phyloP scores from a whole-genome alignment of 2,329 filamentous ascomycete species.

The Coniochaeta pulveracea region DNA sequence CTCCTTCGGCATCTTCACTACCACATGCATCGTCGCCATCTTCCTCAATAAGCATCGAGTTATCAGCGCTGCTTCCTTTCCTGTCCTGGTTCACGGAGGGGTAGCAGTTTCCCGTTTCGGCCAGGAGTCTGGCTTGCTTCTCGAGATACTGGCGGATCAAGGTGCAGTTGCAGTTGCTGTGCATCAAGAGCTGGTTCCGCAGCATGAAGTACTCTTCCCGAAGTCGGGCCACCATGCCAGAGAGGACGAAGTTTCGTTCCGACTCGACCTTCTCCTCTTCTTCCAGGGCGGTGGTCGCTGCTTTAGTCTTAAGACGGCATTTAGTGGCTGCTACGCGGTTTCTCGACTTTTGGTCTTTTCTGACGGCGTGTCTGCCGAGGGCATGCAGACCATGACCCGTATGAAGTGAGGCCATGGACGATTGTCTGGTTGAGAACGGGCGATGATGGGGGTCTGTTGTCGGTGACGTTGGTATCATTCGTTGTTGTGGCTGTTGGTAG shows the following conservation, averaged over 20 bases:
- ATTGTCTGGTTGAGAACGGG: neutral
- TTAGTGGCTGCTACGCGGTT: slow-evolving; percentile 8
- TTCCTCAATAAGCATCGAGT: too few species aligned
- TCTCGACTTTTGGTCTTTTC: neutral
- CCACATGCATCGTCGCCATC: too few species aligned
- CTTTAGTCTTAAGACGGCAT: slow-evolving; percentile 7
- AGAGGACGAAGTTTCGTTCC: neutral
- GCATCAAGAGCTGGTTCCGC: slow-evolving; percentile 1
- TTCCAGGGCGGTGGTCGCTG: neutral
- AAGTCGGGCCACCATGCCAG: neutral
- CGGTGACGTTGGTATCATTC: neutral
- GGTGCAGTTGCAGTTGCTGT: neutral
- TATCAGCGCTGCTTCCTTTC: too few species aligned
- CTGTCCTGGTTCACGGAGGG: too few species aligned
- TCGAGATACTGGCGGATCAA: neutral
- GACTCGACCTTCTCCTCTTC: slow-evolving; percentile 1
- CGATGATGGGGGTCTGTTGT: neutral
- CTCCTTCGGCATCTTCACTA: too few species aligned
- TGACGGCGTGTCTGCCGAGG: neutral
- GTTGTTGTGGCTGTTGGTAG: neutral
- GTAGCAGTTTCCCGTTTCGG: too few species aligned
- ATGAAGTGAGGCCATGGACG: neutral
- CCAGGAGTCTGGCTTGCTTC: neutral
- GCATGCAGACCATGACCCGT: neutral
- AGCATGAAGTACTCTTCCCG: slow-evolving; percentile 1